phyloP scores from a whole-genome alignment of 2,329 filamentous ascomycete genomes.

The Penicillium griseofulvum region DNA sequence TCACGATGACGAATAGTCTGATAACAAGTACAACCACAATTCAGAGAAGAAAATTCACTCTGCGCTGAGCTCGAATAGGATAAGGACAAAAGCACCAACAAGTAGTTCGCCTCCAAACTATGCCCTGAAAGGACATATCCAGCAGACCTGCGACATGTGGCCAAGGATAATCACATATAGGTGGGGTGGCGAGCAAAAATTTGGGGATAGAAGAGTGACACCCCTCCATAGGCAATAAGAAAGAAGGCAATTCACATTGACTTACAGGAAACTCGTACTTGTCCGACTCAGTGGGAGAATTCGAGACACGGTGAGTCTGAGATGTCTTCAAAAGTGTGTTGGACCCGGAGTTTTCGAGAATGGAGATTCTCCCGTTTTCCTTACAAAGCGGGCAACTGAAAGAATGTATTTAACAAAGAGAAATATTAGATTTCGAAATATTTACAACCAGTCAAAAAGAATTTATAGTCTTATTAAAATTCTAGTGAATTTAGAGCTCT shows the following conservation, averaged over 20 bases:
- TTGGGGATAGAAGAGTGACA: conserved; percentile 6
- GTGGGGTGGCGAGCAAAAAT: conserved; percentile 19
- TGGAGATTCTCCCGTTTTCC: conserved; percentile 20
- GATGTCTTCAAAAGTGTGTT: conserved; percentile 14
- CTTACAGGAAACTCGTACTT: conserved; percentile 30
- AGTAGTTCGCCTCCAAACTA: not conserved
- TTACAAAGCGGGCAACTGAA: conserved; percentile 23
- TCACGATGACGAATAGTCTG: not conserved
- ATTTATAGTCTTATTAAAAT: not conserved
- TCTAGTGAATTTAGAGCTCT: not conserved
- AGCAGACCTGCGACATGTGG: conserved; percentile 5
- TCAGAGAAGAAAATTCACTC: not conserved
- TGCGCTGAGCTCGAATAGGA: not conserved
- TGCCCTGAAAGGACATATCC: conserved; percentile 7
- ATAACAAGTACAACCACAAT: not conserved
- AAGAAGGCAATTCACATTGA: conserved; percentile 5
- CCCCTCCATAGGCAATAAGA: not conserved
- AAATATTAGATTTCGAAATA: not conserved
- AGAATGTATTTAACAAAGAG: conserved; percentile 5
- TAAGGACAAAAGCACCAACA: not conserved
- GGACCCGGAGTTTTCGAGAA: conserved; percentile 23
- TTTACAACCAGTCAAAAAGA: not conserved
- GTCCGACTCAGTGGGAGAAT: conserved; percentile 25
- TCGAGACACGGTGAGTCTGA: conserved; percentile 31
- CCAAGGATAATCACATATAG: conserved; percentile 12